Conservation (phyloP, 805 yeast species). For the Zygoascus ofunaensis region DNA sequence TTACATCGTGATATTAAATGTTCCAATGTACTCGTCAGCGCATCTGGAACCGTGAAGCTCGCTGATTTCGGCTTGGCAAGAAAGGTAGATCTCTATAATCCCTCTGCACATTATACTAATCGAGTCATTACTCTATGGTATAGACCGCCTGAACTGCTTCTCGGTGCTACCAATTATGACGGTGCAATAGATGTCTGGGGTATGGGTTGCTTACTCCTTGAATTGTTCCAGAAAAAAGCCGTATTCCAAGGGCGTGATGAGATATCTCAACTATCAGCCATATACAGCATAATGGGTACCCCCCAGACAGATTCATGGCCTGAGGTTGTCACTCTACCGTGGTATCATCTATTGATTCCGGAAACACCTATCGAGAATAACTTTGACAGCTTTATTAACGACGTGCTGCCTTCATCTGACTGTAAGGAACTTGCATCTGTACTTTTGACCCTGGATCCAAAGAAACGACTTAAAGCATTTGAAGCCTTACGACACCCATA, state of each 20-base stretch:
- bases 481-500: slow-evolving; percentile 64
- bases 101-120: slow-evolving; percentile 76
- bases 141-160: slow-evolving; percentile 85
- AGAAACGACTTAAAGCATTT: slow-evolving; percentile 52
- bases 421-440: slow-evolving; percentile 53
- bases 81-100: slow-evolving; percentile 23
- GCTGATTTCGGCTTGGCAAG: slow-evolving; percentile 95
- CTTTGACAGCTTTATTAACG: slow-evolving; percentile 37
- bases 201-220: slow-evolving; percentile 82
- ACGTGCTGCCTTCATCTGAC: slow-evolving; percentile 37
- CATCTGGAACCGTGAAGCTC: slow-evolving; percentile 66
- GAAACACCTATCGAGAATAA: slow-evolving; percentile 23
- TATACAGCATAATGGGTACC: slow-evolving; percentile 80
- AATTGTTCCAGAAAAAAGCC: slow-evolving; percentile 65
- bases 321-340: slow-evolving; percentile 65
- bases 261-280: slow-evolving; percentile 66
- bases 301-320: slow-evolving; percentile 74
- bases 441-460: slow-evolving; percentile 62
- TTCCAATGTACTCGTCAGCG: slow-evolving; percentile 76
- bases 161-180: slow-evolving; percentile 87
- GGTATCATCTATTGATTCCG: slow-evolving; percentile 84
- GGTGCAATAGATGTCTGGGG: slow-evolving; percentile 96
- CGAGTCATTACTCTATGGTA: slow-evolving; percentile 96
- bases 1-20: slow-evolving; percentile 92
- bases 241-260: slow-evolving; percentile 86